Conservation (phyloP, 2,329 filamentous ascomycete genomes). For the Calonectria pteridis region DNA sequence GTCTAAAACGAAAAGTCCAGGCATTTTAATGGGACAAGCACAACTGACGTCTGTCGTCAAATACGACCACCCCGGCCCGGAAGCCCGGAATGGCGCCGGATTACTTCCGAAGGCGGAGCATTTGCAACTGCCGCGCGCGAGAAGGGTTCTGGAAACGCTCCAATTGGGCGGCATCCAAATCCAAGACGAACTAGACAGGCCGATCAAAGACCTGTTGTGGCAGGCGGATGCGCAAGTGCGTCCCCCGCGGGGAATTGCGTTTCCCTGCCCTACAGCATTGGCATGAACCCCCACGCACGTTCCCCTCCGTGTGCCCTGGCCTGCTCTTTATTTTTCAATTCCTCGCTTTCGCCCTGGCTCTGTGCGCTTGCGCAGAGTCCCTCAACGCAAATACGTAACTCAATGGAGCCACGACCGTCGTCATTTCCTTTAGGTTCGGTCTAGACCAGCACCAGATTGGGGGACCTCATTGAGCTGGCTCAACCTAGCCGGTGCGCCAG, state of each 20-base stretch:
- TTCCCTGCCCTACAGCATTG: background rate
- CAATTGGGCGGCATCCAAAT: background rate
- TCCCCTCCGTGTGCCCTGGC: background rate
- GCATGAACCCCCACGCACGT: background rate
- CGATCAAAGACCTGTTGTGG: background rate
- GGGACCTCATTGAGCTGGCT: background rate
- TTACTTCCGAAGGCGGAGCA: background rate
- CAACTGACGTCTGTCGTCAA: background rate
- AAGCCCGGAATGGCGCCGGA: background rate
- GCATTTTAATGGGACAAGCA: background rate
- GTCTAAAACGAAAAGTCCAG: too few relatives aligned
- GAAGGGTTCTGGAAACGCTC: background rate
- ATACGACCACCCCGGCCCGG: background rate
- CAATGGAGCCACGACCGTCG: background rate
- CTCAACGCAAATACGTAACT: background rate
- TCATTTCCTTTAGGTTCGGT: slow-evolving; percentile 10
- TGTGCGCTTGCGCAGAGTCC: background rate
- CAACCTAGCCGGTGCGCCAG: background rate
- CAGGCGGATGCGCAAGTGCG: background rate
- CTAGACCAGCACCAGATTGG: background rate
- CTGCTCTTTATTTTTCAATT: background rate
- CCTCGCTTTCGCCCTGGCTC: background rate
- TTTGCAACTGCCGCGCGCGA: background rate
- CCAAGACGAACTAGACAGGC: background rate
- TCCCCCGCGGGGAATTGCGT: background rate